Evolutionary conservation across 2,329 filamentous ascomycete genomes (phyloP), one percentile per base, ranked within the genome.

Genomic region (Colletotrichum sp.): DNA sequence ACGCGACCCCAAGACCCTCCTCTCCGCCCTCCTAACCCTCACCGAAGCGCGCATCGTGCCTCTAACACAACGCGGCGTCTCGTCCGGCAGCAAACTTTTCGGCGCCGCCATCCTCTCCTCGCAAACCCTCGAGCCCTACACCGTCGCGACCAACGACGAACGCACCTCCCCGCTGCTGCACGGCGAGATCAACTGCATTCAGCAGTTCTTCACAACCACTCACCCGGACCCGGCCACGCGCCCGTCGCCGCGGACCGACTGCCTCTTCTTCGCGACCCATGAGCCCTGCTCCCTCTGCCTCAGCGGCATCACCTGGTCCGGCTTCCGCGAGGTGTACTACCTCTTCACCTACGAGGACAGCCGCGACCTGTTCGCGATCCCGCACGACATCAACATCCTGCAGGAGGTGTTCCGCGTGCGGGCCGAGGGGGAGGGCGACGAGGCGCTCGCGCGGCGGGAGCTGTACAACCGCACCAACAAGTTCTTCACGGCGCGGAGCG

Each of bases 161-260:
- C 85, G 85, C 13, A 81, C 80, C 1, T 91, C 90, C 6, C 90
- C 90, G 3, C 85, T 91, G 6, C 85, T 91, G 11, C 90, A 91
- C 80, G 90, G 90, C 76, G 90, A 92, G 78, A 90, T 91, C 81
- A 90, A 91, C 81, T 91, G 90, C 84, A 91, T 92, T 81, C 89
- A 91, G 78, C 82, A 87, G 36, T 91, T 91, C 83, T 91, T 90
- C 82, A 85, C 85, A 0, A 80, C 80, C 2, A 79, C 79, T 25
- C 82, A 83, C 75, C 80, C 85, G 15, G 77, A 82, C 63, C 79
- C 86, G 5, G 74, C 80, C 44, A 78, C 83, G 13, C 84, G 88
- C 1, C 87, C 87, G 0, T 81, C 81, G 48, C 83, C 86, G 3
- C 76, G 78, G 6, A 81, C 82, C 11, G 88, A 90, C 79, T 91